Evolutionary conservation across 306 rosid species (phyloP).

Genomic region (Vigna trinervia): DNA sequence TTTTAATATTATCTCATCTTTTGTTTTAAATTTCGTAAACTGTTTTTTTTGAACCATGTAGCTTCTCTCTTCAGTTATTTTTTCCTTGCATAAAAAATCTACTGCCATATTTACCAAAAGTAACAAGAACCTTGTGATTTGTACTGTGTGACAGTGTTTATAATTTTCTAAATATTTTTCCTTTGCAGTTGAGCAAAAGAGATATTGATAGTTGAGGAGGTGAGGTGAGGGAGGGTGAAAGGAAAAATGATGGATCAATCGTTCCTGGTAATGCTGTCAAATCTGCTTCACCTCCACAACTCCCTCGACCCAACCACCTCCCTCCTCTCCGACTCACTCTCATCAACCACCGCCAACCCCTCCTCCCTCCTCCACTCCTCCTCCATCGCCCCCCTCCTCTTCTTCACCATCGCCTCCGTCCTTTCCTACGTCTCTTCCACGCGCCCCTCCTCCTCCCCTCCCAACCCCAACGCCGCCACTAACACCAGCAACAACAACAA

Average conservation of each 20-base stretch:
- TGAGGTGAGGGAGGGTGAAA: too few species aligned
- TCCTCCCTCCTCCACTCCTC: conserved; percentile 78
- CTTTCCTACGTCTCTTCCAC: conserved; percentile 87
- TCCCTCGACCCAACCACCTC: conserved; percentile 85
- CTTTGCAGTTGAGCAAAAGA: not conserved
- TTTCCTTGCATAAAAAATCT: not conserved
- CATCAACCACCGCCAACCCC: conserved; percentile 58
- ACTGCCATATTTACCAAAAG: not conserved
- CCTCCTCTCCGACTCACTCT: conserved; percentile 63
- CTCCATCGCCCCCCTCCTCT: conserved; percentile 90
- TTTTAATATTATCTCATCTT: not conserved
- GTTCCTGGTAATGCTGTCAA: conserved; percentile 80
- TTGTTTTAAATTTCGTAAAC: not conserved
- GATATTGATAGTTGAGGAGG: too few species aligned
- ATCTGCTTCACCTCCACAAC: conserved; percentile 91
- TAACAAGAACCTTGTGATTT: not conserved
- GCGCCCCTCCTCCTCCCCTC: conserved; percentile 44
- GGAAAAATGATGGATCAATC: conserved; percentile 69
- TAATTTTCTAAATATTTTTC: too few species aligned
- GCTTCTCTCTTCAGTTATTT: not conserved
- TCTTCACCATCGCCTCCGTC: conserved; percentile 93
- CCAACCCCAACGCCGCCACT: conserved; percentile 7
- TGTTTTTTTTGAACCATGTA: not conserved
- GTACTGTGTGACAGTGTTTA: not conserved
- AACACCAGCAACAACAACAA: conserved; percentile 25